phyloP scores from a whole-genome alignment of 2,329 filamentous ascomycete species.

The Fusarium musae region DNA sequence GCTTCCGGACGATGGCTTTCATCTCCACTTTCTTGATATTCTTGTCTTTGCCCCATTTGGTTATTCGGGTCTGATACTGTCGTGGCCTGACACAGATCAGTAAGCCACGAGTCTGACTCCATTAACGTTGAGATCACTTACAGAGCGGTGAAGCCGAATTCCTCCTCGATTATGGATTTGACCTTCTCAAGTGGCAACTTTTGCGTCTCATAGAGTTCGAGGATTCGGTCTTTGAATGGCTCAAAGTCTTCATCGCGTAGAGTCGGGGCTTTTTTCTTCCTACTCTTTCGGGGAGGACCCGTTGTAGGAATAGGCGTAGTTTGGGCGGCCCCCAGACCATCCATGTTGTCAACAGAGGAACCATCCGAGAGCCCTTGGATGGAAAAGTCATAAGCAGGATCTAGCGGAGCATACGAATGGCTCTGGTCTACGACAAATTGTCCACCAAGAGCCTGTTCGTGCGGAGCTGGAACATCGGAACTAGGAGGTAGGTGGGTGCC shows the following conservation, averaged over 20 bases:
- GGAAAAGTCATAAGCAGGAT: rapidly evolving
- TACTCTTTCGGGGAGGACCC: neutral
- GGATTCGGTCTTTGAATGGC: neutral
- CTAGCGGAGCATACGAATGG: rapidly evolving
- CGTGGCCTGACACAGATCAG: neutral
- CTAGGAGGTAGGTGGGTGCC: neutral
- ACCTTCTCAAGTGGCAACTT: neutral
- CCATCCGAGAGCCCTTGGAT: rapidly evolving
- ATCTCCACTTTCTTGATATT: neutral
- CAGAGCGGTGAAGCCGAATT: neutral
- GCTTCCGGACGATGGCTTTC: neutral
- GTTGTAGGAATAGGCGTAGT: neutral
- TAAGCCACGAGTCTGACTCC: neutral
- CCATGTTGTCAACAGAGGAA: too few species aligned
- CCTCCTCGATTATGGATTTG: neutral
- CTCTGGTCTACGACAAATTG: neutral
- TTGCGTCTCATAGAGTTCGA: neutral
- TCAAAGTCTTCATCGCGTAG: neutral
- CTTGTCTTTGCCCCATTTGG: conserved; percentile 1
- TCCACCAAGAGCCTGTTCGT: neutral
- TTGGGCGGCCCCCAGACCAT: neutral
- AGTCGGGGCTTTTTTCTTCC: conserved; percentile 5
- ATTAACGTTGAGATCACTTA: neutral
- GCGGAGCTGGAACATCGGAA: neutral
- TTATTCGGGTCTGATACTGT: neutral